Evolutionary conservation across 148 eudicot genomes (phyloP), one percentile per base, ranked within the genome.

Genomic region (Silene latifolia): DNA sequence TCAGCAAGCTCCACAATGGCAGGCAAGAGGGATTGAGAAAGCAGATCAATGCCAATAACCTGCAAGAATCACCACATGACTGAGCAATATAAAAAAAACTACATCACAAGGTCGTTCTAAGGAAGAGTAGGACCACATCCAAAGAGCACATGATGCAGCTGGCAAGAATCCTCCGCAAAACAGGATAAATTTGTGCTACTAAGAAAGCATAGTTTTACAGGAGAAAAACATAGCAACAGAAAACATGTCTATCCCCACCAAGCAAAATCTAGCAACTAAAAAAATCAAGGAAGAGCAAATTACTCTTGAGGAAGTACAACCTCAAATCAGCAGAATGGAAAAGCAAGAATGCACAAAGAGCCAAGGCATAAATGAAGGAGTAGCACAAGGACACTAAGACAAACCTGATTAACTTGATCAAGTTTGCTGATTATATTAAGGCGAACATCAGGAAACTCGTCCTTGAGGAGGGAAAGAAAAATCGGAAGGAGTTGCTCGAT

Each of bases 1-100:
- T 92, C 99, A 60, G 99, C 99, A 70, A 95, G 97, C 83, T 95
- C 99, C 81, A 95, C 97, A 63, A 95, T 95, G 72, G 99, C 99
- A 73, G 99, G 99, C 77, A 95, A 74, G 44, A 95, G 85, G 74
- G 99, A 95, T 65, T 90, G 97, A 59, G 99, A 95, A 74, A 95
- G 83, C 47, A 95, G 85, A 86, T 95, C 97, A 53, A 95, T 92
- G 70, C 99, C 99, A 78, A 95, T 92, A 71, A 95, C 99, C 99
- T 95, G 89, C 77, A 84, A 67, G 25, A 79, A 39, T 39, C 44
- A 39, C 44, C 44, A 76, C 46, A 61, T 59, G 57, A 74, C 32
- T 59, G 54, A 67, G 62, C 63, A 65, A 35, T 51, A 47, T 39
- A 42, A 63, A 69, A 21, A 63, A 39, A 69, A 35, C 56, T n/a